Conservation (phyloP, 2,329 filamentous ascomycete species). For the Apiospora saccharicola region DNA sequence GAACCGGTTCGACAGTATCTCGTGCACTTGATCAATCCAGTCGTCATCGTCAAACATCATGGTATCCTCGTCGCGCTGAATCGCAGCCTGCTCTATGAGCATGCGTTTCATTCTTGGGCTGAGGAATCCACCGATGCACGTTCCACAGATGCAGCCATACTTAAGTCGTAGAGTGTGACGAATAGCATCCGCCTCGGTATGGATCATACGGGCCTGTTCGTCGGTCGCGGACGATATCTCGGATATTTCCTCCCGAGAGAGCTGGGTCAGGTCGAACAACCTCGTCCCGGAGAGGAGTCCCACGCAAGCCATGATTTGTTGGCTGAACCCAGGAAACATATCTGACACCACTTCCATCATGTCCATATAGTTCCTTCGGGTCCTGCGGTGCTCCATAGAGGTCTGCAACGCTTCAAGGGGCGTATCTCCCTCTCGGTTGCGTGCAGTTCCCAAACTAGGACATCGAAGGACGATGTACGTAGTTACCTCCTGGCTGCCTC, state of each 20-base stretch:
- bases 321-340: background rate
- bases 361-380: background rate
- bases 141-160: conserved; percentile 48
- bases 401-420: background rate
- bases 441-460: background rate
- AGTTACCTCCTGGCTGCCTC: background rate
- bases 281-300: background rate
- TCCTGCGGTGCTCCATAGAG: background rate
- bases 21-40: background rate
- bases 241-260: background rate
- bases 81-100: background rate
- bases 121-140: conserved; percentile 46
- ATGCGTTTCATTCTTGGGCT: conserved; percentile 46
- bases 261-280: background rate
- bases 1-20: background rate
- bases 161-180: conserved; percentile 37
- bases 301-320: background rate
- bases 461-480: background rate
- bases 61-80: background rate
- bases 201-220: background rate
- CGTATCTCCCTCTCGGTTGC: background rate
- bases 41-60: background rate
- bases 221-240: background rate
- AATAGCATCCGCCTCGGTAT: background rate
- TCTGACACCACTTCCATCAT: background rate